phyloP scores from a whole-genome alignment of 1,284 basidiomycete genomes.

The Ustilago trichophora region DNA sequence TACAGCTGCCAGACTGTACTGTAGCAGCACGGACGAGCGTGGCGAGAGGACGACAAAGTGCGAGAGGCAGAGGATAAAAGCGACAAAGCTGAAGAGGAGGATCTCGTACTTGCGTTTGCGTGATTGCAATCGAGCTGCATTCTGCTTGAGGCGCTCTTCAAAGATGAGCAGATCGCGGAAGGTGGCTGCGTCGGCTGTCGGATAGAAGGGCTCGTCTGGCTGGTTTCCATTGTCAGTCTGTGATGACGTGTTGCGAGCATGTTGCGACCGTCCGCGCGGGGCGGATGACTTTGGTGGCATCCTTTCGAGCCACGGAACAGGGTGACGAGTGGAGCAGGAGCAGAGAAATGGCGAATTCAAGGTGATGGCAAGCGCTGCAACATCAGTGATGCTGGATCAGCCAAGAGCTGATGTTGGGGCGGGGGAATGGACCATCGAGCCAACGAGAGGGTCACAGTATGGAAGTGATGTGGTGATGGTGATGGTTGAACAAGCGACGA shows the following conservation, averaged over 20 bases:
- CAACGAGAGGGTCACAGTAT: too few relatives aligned
- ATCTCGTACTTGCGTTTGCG: slow-evolving; percentile 85
- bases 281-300: slow-evolving; percentile 34
- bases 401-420: too few relatives aligned
- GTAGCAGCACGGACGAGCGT: slow-evolving; percentile 30
- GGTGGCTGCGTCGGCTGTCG: slow-evolving; percentile 77
- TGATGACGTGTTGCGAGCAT: slow-evolving; percentile 17
- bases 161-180: slow-evolving; percentile 90
- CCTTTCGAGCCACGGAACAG: too few relatives aligned
- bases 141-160: slow-evolving; percentile 94
- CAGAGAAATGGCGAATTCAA: too few relatives aligned
- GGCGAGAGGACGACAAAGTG: slow-evolving; percentile 74
- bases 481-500: too few relatives aligned
- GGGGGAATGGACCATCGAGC: too few relatives aligned
- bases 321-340: too few relatives aligned
- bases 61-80: slow-evolving; percentile 79
- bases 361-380: too few relatives aligned
- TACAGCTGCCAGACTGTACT: slow-evolving; percentile 54
- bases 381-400: too few relatives aligned
- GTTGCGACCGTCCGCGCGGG: slow-evolving; percentile 22
- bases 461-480: too few relatives aligned
- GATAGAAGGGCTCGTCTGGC: slow-evolving; percentile 61
- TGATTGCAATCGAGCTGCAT: slow-evolving; percentile 80
- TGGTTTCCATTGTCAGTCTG: slow-evolving; percentile 10
- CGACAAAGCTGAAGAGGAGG: slow-evolving; percentile 21